phyloP scores from a whole-genome alignment of 352 stramenopile species.

The Globisporangium acanthophoron region DNA sequence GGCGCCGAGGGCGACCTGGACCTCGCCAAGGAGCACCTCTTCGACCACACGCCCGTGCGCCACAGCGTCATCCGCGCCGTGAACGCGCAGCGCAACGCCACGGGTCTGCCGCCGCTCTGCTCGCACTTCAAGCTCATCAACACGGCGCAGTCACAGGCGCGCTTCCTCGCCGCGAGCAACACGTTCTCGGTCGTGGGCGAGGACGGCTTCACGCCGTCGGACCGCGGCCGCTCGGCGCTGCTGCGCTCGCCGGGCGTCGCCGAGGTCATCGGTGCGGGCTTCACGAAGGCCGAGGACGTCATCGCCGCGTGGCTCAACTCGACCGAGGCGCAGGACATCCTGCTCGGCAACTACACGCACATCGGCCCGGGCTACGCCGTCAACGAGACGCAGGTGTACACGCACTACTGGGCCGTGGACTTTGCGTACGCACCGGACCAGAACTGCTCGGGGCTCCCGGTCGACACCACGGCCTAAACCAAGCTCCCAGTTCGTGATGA shows the following conservation, averaged over 20 bases:
- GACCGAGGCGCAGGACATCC: conserved; percentile 5
- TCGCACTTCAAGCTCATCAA: conserved; percentile 20
- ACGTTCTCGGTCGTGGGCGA: conserved; percentile 14
- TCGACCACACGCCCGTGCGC: not conserved
- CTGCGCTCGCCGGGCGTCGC: conserved; percentile 14
- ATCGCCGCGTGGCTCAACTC: conserved; percentile 21
- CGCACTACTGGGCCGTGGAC: conserved; percentile 25
- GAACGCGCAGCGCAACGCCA: not conserved
- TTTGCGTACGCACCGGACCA: conserved; percentile 9
- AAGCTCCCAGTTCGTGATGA: no score
- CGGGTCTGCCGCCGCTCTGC: not conserved
- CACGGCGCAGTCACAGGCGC: conserved; percentile 18
- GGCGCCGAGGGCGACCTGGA: not conserved
- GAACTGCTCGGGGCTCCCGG: not conserved
- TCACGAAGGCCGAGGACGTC: conserved; percentile 12
- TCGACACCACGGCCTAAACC: not conserved
- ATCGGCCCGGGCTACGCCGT: conserved; percentile 22
- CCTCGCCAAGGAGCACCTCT: conserved; percentile 1
- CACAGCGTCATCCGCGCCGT: not conserved
- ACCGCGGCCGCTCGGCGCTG: conserved; percentile 9
- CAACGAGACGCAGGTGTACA: conserved; percentile 19
- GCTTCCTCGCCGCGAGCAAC: conserved; percentile 17
- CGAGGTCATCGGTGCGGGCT: conserved; percentile 24
- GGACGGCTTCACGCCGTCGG: conserved; percentile 15
- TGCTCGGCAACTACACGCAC: conserved; percentile 27